Percentiles rank a stretch among this genome's conserved stretches.
phyloP scores from a whole-genome alignment of 2,329 filamentous ascomycete species.

The Penicillium sp. region DNA sequence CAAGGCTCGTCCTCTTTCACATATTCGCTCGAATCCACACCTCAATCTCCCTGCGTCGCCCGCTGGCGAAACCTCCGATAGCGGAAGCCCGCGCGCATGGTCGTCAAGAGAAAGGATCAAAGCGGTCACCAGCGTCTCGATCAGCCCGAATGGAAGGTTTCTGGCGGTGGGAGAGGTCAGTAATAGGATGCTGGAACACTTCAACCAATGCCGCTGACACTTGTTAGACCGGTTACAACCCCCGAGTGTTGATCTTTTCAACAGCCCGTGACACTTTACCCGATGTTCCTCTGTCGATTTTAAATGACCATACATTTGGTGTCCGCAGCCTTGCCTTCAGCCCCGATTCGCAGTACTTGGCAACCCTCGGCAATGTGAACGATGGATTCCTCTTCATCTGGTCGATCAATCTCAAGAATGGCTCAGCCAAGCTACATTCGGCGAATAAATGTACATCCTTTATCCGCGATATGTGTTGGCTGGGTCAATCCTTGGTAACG shows the following conservation, averaged over 20 bases:
- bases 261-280: slow-evolving; percentile 71
- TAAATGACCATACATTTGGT: slow-evolving; percentile 87
- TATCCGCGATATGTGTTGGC: slow-evolving; percentile 84
- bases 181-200: neutral
- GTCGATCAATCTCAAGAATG: slow-evolving; percentile 78
- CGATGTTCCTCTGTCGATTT: slow-evolving; percentile 77
- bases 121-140: slow-evolving; percentile 82
- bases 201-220: neutral
- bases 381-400: slow-evolving; percentile 94
- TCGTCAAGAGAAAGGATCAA: slow-evolving; percentile 91
- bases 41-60: slow-evolving; percentile 47
- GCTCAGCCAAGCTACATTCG: slow-evolving; percentile 72
- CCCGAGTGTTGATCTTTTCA: slow-evolving; percentile 85
- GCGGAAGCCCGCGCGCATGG: slow-evolving; percentile 67
- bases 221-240: slow-evolving; percentile 74
- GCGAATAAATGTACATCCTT: slow-evolving; percentile 92
- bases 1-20: slow-evolving; percentile 58
- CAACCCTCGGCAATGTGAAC: slow-evolving; percentile 82
- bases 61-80: slow-evolving; percentile 57
- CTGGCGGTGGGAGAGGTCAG: slow-evolving; percentile 76
- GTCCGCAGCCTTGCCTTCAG: slow-evolving; percentile 89
- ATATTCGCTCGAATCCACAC: slow-evolving; percentile 50
- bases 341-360: slow-evolving; percentile 77
- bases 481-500: slow-evolving; percentile 79
- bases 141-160: slow-evolving; percentile 83